phyloP scores from a whole-genome alignment of 768 basidiomycete genomes.

The Lepiota subincarnata region DNA sequence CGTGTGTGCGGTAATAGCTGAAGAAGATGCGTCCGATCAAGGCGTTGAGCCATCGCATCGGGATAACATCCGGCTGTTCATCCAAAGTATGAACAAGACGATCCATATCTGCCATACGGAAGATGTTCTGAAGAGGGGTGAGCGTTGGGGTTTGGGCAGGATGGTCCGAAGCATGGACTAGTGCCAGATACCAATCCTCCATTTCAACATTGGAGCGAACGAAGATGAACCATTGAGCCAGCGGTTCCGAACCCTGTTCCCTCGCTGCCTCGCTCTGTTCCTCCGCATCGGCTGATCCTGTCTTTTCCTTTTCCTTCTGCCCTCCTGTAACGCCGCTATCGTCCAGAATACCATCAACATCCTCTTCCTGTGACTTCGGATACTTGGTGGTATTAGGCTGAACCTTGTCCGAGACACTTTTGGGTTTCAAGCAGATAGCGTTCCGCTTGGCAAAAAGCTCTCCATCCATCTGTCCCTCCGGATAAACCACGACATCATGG shows the following conservation, averaged over 20 bases:
- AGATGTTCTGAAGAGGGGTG: conserved; percentile 57
- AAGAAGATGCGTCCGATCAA: conserved; percentile 91
- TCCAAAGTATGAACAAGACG: conserved; percentile 82
- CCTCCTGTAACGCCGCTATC: conserved; percentile 20
- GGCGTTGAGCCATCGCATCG: conserved; percentile 97
- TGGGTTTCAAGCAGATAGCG: conserved; percentile 74
- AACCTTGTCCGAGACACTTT: conserved; percentile 28
- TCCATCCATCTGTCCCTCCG: conserved; percentile 73
- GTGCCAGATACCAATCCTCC: conserved; percentile 94
- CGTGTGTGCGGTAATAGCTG: conserved; percentile 81
- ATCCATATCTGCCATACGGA: conserved; percentile 76
- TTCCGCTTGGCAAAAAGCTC: conserved; percentile 91
- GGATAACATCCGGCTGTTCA: conserved; percentile 91
- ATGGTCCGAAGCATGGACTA: conserved; percentile 69
- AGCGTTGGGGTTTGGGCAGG: conserved; percentile 61
- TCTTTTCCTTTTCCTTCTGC: conserved; percentile 35
- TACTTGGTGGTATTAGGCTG: conserved; percentile 52
- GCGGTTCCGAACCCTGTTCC: conserved; percentile 47
- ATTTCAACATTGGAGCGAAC: conserved; percentile 84
- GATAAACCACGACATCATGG: conserved; percentile 73
- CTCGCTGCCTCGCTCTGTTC: conserved; percentile 41
- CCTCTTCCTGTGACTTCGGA: conserved; percentile 37
- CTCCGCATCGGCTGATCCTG: conserved; percentile 30
- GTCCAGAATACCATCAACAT: conserved; percentile 27
- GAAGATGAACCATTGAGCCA: conserved; percentile 91